Conservation (phyloP, 768 basidiomycete genomes). For the Leccinum boreale region DNA sequence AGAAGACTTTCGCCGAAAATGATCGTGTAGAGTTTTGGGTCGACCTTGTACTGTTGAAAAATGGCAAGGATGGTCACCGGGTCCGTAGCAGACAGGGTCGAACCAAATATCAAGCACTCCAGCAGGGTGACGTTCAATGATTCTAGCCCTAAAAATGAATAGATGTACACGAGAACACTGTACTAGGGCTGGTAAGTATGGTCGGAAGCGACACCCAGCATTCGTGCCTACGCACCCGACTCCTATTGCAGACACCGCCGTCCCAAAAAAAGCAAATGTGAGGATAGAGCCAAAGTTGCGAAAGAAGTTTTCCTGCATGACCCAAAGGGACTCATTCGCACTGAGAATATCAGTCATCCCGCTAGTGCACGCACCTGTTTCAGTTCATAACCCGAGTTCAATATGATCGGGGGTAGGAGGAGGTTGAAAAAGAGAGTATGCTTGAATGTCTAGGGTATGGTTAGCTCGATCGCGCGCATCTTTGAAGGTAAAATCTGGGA, state of each 20-base stretch:
- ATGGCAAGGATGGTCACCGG: slow-evolving; percentile 98
- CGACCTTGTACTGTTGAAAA: slow-evolving; percentile 98
- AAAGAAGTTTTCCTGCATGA: slow-evolving; percentile 90
- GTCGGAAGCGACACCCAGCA: neutral
- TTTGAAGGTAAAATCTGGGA: neutral
- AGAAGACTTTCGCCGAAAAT: slow-evolving; percentile 97
- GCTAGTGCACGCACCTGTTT: slow-evolving; percentile 65
- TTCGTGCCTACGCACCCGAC: slow-evolving; percentile 67
- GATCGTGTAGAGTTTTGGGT: slow-evolving; percentile 94
- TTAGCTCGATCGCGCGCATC: slow-evolving; percentile 3
- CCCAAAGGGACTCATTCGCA: neutral
- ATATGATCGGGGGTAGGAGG: slow-evolving; percentile 95
- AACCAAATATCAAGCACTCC: slow-evolving; percentile 95
- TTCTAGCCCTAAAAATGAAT: slow-evolving; percentile 90
- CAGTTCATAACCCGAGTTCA: slow-evolving; percentile 96
- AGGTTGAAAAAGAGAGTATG: slow-evolving; percentile 98
- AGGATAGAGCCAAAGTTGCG: slow-evolving; percentile 97
- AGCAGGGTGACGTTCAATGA: slow-evolving; percentile 80
- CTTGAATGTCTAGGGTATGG: slow-evolving; percentile 73
- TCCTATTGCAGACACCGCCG: slow-evolving; percentile 94
- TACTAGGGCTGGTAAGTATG: slow-evolving; percentile 47
- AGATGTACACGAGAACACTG: slow-evolving; percentile 92
- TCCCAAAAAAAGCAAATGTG: slow-evolving; percentile 90
- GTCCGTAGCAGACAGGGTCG: slow-evolving; percentile 95
- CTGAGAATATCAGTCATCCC: neutral